Evolutionary conservation across 768 basidiomycete genomes (phyloP), one percentile per base, ranked within the genome.

Genomic region (Lactarius hatsudake): DNA sequence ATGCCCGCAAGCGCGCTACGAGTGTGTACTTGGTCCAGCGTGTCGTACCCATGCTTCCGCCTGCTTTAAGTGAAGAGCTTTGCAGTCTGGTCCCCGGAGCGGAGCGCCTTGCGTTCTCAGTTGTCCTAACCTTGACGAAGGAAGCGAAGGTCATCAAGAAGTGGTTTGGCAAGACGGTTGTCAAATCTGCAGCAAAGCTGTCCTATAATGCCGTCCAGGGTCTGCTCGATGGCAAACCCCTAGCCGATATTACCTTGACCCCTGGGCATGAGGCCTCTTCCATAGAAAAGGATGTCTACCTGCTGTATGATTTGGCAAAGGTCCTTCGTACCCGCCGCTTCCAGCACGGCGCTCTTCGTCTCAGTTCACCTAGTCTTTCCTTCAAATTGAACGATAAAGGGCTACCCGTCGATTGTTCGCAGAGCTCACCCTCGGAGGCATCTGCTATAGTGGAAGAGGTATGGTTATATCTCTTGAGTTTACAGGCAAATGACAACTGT

Each of bases 1-100:
- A 99, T 78, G 97, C 97, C 48, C 88, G 96, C 71, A 98, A 98
- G 78, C 85, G 96, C 66, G 97, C 96, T 32, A 98, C 95, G 2
- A 95, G 92, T 72, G 97, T 99, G 57, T 98, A 98, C 75, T 90
- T 99, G 54, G 87, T 98, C 32, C 97, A 99, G 76, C 88, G 96
- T 63, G 88, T 90, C 26, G 96, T 98, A 15, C 96, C 96, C 2
- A 99, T 99, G 97, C 81, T 99, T 10, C 97, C 97, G 2, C 94
- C 94, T 32, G 82, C 89, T n/a, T 80, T 99, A 54, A 92, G 90
- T 73, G 96, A 98, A 77, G 87, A 95, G 72, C 82, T 96, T 17
- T 99, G 97, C 79, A 96, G 93, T 78, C 84, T 99, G 63, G 82
- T 87, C 65, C 94, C 95, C 6, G 91, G 90, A 12, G 83, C 87